Percentiles rank a stretch among this genome's conserved stretches.
Conservation (phyloP, 257 asterid genomes). For the Solanum sparsipilum region DNA sequence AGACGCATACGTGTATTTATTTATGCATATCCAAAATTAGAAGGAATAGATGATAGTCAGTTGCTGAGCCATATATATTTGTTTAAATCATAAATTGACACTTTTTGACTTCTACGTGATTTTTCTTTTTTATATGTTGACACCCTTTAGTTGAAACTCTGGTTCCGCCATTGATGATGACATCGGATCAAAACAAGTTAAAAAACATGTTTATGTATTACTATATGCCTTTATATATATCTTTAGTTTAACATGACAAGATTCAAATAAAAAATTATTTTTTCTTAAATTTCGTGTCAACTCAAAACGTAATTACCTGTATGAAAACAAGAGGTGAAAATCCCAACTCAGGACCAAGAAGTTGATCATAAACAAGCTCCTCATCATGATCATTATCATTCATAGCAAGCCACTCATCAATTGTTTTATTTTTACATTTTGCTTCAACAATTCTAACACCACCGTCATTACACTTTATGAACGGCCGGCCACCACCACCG, state of each 20-base stretch:
- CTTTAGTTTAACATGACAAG: too few species aligned
- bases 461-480: slow-evolving; percentile 66
- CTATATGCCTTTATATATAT: too few species aligned
- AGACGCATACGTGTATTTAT: too few species aligned
- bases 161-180: fast-evolving
- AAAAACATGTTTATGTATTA: too few species aligned
- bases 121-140: too few species aligned
- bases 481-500: slow-evolving; percentile 33
- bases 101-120: too few species aligned
- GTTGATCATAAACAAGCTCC: slow-evolving; percentile 33
- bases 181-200: too few species aligned
- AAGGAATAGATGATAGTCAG: fast-evolving
- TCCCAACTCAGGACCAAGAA: slow-evolving; percentile 39
- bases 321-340: slow-evolving; percentile 59
- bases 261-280: too few species aligned
- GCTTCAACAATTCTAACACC: slow-evolving; percentile 82
- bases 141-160: neutral
- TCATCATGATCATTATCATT: neutral
- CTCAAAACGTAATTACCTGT: slow-evolving; percentile 24
- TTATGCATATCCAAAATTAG: too few species aligned
- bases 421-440: slow-evolving; percentile 26
- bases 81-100: neutral
- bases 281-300: too few species aligned
- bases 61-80: too few species aligned
- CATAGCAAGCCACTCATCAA: slow-evolving; percentile 36